Conservation (phyloP, 257 asterid genomes). For the Gentiana macrophylla region DNA sequence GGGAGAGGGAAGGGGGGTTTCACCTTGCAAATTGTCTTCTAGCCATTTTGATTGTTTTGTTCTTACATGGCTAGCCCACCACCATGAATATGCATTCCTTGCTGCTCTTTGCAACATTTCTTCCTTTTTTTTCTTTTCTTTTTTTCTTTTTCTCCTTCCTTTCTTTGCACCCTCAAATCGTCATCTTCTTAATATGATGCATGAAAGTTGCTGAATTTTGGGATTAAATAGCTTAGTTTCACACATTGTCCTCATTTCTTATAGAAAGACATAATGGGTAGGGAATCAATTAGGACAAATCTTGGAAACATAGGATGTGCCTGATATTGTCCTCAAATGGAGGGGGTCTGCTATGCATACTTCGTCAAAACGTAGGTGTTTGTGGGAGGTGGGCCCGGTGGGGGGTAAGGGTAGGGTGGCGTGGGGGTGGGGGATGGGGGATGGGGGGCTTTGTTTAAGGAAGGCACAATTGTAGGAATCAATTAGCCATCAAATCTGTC, state of each 20-base stretch:
- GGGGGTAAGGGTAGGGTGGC: no score
- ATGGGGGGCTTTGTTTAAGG: constrained; percentile 2
- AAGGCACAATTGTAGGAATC: constrained; percentile 31
- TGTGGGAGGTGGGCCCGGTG: background rate
- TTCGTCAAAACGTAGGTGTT: constrained; percentile 14
- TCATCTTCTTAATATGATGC: no score
- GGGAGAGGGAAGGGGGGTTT: no score
- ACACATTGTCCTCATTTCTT: no score
- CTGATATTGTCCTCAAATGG: constrained; percentile 17
- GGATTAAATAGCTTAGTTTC: background rate
- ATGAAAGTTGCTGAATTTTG: background rate
- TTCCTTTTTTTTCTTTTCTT: no score
- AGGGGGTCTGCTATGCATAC: constrained; percentile 4
- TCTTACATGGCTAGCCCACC: constrained; percentile 53
- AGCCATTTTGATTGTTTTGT: constrained; percentile 52
- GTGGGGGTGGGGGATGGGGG: no score
- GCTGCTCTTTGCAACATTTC: constrained; percentile 45
- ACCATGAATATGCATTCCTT: constrained; percentile 52
- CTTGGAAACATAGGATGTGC: constrained; percentile 3
- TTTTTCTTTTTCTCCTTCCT: background rate
- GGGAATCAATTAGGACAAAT: constrained; percentile 1
- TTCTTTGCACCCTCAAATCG: constrained; percentile 1
- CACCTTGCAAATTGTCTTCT: constrained; percentile 37
- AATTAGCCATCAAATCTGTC: constrained; percentile 16
- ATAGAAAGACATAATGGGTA: constrained; percentile 1